Base-by-base conservation (phyloP, 192 early-diverging fungal species). In the Mortierella antarctica region DNA sequence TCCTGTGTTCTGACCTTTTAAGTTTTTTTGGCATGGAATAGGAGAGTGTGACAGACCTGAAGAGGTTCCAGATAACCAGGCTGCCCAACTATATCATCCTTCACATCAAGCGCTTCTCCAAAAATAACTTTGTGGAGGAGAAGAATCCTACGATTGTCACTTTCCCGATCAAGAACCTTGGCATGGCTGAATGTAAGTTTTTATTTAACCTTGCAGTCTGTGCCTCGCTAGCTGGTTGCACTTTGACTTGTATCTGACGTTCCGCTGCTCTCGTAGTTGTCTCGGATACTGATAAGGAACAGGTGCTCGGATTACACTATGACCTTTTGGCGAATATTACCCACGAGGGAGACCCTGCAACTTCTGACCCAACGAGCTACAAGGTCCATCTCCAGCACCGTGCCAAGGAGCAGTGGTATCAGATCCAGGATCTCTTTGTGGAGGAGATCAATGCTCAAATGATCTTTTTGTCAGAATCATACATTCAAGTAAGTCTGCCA, bases 141-240 rank as follows among this genome's bases (percentile, higher is more conserved):
- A 97, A 97, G 83, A 99, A 99, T 75, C 95, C 95, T 0, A 99
- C 98, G 1, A 97, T 99, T 70, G 96, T 99, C 6, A 97, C 96
- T 65, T 99, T 95, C 63, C 94, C 96, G 2, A 92, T 97, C 52
- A 93, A 91, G 58, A 92, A 93, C 63, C 74, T 97, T 7, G 91
- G 95, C 61, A 92, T 99, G 92, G 73, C 89, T 12, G 91, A 94
- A 31, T 92, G 94, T 95, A 89, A 73, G 83, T 67, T 5, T 58
- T 67, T 58, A n/a, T 46, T 82, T 53, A n/a, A 15, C 39, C 15
- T 41, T 51, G 21, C 5, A 1, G 4, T 20, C 54, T 56, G 31
- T 12, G 31, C 18, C 44, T 49, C 15, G 12, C 18, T 11, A 13
- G 6, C 5, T 39, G 14, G 60, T 12, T 41, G 9, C n/a, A 20